Evolutionary conservation across 495 filamentous ascomycete genomes (phyloP), one percentile per base, ranked within the genome.

Genomic region (Hypomontagnella submonticulosa): DNA sequence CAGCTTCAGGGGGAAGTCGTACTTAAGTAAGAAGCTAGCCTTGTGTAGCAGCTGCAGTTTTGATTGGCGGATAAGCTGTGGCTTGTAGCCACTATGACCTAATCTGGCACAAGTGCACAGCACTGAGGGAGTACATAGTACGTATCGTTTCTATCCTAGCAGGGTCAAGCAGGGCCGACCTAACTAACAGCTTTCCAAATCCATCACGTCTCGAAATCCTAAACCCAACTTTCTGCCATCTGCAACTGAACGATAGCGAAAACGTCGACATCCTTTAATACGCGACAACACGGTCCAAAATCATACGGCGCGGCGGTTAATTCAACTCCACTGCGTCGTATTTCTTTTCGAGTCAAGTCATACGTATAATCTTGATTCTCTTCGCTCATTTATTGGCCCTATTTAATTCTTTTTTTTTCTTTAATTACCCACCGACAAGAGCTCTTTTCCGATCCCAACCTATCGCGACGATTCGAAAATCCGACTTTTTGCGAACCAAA

Each of bases 161-260:
- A 33, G 27, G 46, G 32, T 11, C 46, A 12, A 50, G 23, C 37
- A 50, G 32, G 50, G 30, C 36, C 56, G 36, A 60, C 61, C 49
- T 65, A 47, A 50, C 61, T 66, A 50, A 66, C 56, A 66, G 56
- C 63, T 67, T 61, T 61, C 51, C 46, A 61, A 57, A 62, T 58
- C 64, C 58, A 68, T 69, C 66, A 63, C 66, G 66, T 60, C 65
- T 58, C 43, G 51, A 15, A 59, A 62, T 43, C 33, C 49, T 27
- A 19, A 55, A 58, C 43, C 50, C 46, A 62, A 57, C 57, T 66
- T 60, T 36, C 5, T 55, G 38, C 34, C 38, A 59, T 49, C 18
- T 38, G n/a, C 5, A 66, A n/a, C 34, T 32, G 16, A 16, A 47
- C 64, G 37, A 53, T 38, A 49, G 18, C 51, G 27, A 50, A 27